Evolutionary conservation across 2,329 filamentous ascomycete genomes (phyloP).

Genomic region (Geosmithia putterillii): DNA sequence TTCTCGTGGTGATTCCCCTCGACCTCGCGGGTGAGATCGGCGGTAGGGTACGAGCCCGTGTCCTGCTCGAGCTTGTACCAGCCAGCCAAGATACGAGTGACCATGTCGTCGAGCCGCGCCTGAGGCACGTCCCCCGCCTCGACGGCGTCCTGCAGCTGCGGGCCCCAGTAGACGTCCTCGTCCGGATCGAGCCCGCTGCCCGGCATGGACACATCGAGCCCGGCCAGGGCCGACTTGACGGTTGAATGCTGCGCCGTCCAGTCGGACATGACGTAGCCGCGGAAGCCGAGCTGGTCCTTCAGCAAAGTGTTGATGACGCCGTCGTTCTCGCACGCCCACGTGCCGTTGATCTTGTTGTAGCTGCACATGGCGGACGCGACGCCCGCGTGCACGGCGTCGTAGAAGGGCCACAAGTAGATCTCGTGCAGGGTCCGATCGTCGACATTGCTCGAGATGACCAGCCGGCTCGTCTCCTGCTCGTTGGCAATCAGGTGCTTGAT

Average conservation of each 20-base stretch:
- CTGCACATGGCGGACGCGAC: slow-evolving; percentile 60
- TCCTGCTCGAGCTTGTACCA: slow-evolving; percentile 49
- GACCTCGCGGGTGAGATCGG: slow-evolving; percentile 41
- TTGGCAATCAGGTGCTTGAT: slow-evolving; percentile 54
- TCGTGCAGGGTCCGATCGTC: slow-evolving; percentile 55
- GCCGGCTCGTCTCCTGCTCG: slow-evolving; percentile 52
- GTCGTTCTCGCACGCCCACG: slow-evolving; percentile 55
- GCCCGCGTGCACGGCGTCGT: slow-evolving; percentile 53
- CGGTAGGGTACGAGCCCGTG: slow-evolving; percentile 29
- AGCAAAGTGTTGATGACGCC: slow-evolving; percentile 47
- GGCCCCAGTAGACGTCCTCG: slow-evolving; percentile 41
- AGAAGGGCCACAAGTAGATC: slow-evolving; percentile 56
- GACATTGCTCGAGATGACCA: slow-evolving; percentile 41
- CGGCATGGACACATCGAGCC: slow-evolving; percentile 75
- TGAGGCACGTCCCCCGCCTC: slow-evolving; percentile 44
- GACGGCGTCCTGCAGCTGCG: slow-evolving; percentile 37
- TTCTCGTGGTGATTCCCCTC: slow-evolving; percentile 50
- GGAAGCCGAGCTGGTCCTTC: slow-evolving; percentile 66
- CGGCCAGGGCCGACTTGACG: slow-evolving; percentile 50
- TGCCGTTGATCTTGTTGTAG: slow-evolving; percentile 60
- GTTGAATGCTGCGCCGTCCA: slow-evolving; percentile 71
- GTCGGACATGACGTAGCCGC: slow-evolving; percentile 45
- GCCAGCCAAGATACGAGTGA: slow-evolving; percentile 46
- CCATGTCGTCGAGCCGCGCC: slow-evolving; percentile 56
- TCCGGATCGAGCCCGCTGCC: slow-evolving; percentile 45